Conservation (phyloP, 345 rosid species). For the Lepidium africanum region DNA sequence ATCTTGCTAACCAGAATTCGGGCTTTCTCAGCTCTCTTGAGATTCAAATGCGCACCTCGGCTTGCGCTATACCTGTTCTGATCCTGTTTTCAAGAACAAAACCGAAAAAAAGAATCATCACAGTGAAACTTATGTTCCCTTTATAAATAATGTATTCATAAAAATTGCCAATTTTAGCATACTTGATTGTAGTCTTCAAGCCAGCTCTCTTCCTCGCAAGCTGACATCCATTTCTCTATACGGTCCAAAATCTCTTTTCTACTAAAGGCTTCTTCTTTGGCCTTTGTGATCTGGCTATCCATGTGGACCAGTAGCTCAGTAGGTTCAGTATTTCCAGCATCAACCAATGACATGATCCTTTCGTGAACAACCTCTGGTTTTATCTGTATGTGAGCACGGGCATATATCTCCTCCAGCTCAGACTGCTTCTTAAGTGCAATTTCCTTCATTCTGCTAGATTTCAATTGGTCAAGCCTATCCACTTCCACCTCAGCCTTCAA, state of each 20-base stretch:
- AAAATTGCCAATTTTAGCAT: neutral
- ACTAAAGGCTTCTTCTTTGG: constrained; percentile 85
- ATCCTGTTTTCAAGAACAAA: constrained; percentile 50
- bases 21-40: constrained; percentile 96
- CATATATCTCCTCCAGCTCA: constrained; percentile 85
- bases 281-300: constrained; percentile 79
- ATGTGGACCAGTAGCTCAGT: constrained; percentile 78
- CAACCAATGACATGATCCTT: constrained; percentile 69
- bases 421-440: constrained; percentile 80
- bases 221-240: constrained; percentile 99
- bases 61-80: constrained; percentile 92
- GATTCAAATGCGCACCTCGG: constrained; percentile 96
- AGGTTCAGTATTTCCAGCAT: constrained; percentile 84
- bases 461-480: constrained; percentile 81
- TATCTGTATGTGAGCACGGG: constrained; percentile 67
- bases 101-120: neutral
- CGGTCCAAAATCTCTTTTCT: constrained; percentile 91
- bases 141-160: neutral
- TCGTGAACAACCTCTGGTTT: constrained; percentile 78
- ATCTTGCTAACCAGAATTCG: constrained; percentile 84
- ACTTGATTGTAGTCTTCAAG: constrained; percentile 95
- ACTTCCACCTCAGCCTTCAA: constrained; percentile 88
- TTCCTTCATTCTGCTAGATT: constrained; percentile 92
- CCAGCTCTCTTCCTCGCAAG: constrained; percentile 99
- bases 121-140: neutral